Base-by-base conservation (phyloP, 108 stramenopile genomes). In the Nitzschia sp. region DNA sequence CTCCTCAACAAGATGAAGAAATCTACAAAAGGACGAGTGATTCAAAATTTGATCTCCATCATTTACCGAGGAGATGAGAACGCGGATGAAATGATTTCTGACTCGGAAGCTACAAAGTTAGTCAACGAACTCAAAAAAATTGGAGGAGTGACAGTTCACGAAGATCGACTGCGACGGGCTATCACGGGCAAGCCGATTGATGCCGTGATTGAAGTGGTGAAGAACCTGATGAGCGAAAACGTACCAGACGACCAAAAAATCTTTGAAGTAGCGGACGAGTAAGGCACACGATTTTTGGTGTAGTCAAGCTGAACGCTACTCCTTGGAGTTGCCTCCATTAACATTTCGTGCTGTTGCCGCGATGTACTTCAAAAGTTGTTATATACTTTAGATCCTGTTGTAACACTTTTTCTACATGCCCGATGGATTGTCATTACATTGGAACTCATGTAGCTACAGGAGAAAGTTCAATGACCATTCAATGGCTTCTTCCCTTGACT, bases 11-110 rank as follows among this genome's bases (percentile, higher is more conserved):
- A 80, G 30, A 88, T 92, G 86, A 61, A 77, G 56, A 75, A 80
- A 48, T 83, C 83, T 68, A 74, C 83, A 25, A 64, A 76, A 51
- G 83, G 83, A 9, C 79, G 76, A 61, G 81, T 83, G 21, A 71
- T 92, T 35, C 84, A 92, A 71, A 92, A 87, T 63, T 58, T 92
- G 28, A 68, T 92, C 1, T 82, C 83, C 23, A 78, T 89, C 45
- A 76, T 89, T 3, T 84, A 84, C 19, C 53, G 82, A 26, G 71
- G 74, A 54, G 85, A 89, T 49, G 47, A 60, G 54, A 48, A 83
- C 59, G 21, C 18, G 4, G 79, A 91, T 57, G 74, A 76, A n/a
- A 80, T 78, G 49, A 85, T 88, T 59, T 79, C 82, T 21, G 72
- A 77, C 46, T 82, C 77, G 32, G 90, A 91, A 56, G 80, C 84